phyloP scores from a whole-genome alignment of 805 yeast genomes.

The Lipomyces orientalis region DNA sequence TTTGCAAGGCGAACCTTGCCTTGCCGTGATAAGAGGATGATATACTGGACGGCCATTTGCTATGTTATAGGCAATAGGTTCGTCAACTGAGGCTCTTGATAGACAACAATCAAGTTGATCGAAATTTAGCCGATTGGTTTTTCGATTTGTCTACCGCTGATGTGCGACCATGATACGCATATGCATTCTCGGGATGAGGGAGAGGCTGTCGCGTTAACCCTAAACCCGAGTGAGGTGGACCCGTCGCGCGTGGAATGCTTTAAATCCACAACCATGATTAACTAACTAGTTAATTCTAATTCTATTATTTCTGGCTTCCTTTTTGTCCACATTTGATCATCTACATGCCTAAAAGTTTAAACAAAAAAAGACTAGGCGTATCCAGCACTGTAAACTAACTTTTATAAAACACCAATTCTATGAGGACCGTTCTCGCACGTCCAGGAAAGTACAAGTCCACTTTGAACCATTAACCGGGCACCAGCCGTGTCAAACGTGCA shows the following conservation, averaged over 20 bases:
- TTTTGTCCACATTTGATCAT: neutral
- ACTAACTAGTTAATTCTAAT: too few species aligned
- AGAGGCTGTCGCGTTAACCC: neutral
- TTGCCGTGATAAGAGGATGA: slow-evolving; percentile 85
- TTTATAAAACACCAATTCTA: too few species aligned
- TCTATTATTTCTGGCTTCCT: neutral
- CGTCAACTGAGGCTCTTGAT: neutral
- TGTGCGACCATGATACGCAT: too few species aligned
- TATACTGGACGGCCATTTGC: slow-evolving; percentile 78
- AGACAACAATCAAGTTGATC: neutral
- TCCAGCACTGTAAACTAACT: too few species aligned
- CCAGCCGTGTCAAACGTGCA: too few species aligned
- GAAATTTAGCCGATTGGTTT: neutral
- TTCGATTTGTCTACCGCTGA: too few species aligned
- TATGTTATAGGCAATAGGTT: neutral
- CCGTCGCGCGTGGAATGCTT: too few species aligned
- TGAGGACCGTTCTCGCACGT: too few species aligned
- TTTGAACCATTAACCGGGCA: too few species aligned
- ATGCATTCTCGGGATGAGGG: neutral
- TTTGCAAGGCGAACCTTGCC: slow-evolving; percentile 92
- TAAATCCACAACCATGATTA: too few species aligned
- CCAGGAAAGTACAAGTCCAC: too few species aligned
- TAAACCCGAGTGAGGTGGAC: neutral
- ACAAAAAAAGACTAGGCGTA: too few species aligned
- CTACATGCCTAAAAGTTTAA: neutral